Evolutionary conservation across 129 eudicot species (phyloP).

Genomic region (Glebionis coronaria): DNA sequence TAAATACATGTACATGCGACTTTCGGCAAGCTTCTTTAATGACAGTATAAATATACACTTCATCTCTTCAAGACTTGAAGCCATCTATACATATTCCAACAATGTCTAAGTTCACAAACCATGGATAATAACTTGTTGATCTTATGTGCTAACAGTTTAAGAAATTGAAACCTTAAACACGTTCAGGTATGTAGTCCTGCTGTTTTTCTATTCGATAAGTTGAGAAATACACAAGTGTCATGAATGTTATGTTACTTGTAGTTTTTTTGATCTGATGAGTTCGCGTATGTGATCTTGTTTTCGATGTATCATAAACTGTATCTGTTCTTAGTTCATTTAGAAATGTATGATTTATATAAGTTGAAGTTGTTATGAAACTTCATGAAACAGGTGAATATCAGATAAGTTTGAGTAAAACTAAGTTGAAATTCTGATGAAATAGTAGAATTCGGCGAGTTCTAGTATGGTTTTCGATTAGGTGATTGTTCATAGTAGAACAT

Average conservation of each 20-base stretch:
- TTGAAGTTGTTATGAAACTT: neutral
- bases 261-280: neutral
- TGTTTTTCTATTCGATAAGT: neutral
- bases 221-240: too few species aligned
- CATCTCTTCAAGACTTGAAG: too few species aligned
- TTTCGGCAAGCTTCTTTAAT: too few species aligned
- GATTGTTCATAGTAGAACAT: too few species aligned
- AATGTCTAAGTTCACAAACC: neutral
- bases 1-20: too few species aligned
- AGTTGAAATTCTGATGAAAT: too few species aligned
- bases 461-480: too few species aligned
- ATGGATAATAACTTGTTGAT: constrained; percentile 18
- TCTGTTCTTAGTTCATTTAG: neutral
- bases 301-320: neutral
- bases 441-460: too few species aligned
- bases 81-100: too few species aligned
- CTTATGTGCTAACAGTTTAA: neutral
- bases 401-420: too few species aligned
- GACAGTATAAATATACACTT: too few species aligned
- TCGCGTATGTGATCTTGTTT: constrained; percentile 5
- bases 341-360: neutral
- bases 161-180: neutral
- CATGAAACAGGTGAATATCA: neutral
- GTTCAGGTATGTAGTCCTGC: neutral
- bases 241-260: neutral